These are phyloP conservation scores for Hygrocybe punicea DNA, from an alignment of 768 basidiomycete species.

Conservation along the genomic window DNA sequence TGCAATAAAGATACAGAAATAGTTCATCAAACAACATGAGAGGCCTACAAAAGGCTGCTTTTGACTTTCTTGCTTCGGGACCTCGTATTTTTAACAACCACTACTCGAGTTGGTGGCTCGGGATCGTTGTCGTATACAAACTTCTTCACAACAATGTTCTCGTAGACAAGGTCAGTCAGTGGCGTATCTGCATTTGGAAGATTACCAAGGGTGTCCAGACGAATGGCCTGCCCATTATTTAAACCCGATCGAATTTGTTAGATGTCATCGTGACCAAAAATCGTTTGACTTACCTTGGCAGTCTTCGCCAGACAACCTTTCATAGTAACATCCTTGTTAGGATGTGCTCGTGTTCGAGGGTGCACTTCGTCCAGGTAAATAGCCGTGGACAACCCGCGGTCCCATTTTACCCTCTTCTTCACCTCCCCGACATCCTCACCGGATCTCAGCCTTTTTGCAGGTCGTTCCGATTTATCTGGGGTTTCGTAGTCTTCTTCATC, in stretches of 20 bases:
- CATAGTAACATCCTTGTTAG: conserved; percentile 39
- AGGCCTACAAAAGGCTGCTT: conserved; percentile 18
- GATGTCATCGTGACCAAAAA: not conserved
- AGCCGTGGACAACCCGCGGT: conserved; percentile 59
- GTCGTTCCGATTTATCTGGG: conserved; percentile 46
- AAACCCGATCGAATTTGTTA: conserved; percentile 8
- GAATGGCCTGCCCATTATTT: conserved; percentile 47
- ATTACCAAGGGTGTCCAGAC: conserved; percentile 72
- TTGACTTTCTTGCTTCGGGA: conserved; percentile 53
- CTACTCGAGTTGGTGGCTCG: conserved; percentile 30
- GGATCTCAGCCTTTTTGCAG: conserved; percentile 41
- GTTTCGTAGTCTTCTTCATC: conserved; percentile 81
- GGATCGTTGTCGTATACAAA: conserved; percentile 77
- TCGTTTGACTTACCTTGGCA: conserved; percentile 56
- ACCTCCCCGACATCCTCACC: conserved; percentile 34
- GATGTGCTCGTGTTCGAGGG: conserved; percentile 44
- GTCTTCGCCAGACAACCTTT: conserved; percentile 69
- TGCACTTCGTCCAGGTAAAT: conserved; percentile 63
- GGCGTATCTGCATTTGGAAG: conserved; percentile 55
- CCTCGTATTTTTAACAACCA: conserved; percentile 52
- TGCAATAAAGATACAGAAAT: conserved; percentile 2
- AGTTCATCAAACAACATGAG: not conserved
- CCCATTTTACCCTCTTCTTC: conserved; percentile 72
- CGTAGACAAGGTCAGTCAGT: conserved; percentile 53
- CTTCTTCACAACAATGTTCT: conserved; percentile 71